Base-by-base conservation (phyloP, 352 stramenopile genomes). In the Phytophthora capsici region DNA sequence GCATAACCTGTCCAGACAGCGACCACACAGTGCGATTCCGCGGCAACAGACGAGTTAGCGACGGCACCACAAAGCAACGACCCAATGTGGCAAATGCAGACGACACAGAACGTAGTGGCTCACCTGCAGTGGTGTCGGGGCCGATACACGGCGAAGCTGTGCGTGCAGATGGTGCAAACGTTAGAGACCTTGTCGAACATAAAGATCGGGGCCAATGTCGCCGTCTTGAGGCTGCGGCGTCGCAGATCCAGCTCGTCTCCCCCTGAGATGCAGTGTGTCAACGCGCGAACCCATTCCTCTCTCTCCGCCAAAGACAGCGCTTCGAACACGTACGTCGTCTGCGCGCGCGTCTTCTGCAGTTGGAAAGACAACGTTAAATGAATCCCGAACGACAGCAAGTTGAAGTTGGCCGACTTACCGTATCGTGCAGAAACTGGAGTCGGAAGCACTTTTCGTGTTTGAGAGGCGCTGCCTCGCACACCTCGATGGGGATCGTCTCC, bases 141-240 rank as follows among this genome's bases (percentile, higher is more conserved):
- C 0, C 86, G 85, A 75, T 94, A 93, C 34, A 95, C 81, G 1
- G 86, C 82, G 57, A 95, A 95, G 47, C 76, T 90, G 55, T 93
- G 84, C 37, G 73, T 80, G 63, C 88, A 95, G 44, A 94, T 89
- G 49, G 84, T 94, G 67, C 88, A 95, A 14, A 92, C 84, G 56
- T 89, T 93, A 37, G 86, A 94, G 50, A 91, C 74, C 63, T 92
- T 92, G 77, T 93, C 80, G 50, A 93, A 95, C 76, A 95, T 91
- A 62, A 93, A 89, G 67, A 95, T 89, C n/a, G 88, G 85, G 16
- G 87, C 88, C 43, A 91, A 71, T 34, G 78, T 86, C 51, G 88
- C 78, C 62, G 79, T 84, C 62, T 89, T 90, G 63, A 95, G 71
- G 43, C 82, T 90, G 3, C 77, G 72, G 22, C 87, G 83, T 7